A percentile compares a stretch with the other conserved stretches of the same genome.
Conservation (phyloP, 169 alveolate genomes). For the Amoebophrya sp. region DNA sequence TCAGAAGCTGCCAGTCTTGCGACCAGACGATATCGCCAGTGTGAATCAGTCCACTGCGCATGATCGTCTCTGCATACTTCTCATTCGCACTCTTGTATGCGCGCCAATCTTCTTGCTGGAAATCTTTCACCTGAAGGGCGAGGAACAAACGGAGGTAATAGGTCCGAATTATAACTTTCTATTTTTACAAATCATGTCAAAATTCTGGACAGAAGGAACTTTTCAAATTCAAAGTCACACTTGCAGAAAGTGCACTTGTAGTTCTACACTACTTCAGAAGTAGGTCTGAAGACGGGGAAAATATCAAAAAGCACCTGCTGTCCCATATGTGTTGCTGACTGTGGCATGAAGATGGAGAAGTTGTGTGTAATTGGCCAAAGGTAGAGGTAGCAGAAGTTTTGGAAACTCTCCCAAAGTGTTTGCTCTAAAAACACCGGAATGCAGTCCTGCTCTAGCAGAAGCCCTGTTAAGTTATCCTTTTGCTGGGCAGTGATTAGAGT, state of each 20-base stretch:
- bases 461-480: not conserved
- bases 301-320: no score
- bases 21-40: not conserved
- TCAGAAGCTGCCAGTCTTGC: constrained; percentile 47
- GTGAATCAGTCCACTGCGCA: not conserved
- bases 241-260: no score
- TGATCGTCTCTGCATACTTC: not conserved
- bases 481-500: no score
- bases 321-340: not conserved
- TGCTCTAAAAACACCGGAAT: not conserved
- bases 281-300: no score
- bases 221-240: no score
- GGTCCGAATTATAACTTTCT: no score
- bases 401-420: not conserved
- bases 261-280: no score
- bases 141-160: no score
- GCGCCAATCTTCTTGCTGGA: not conserved
- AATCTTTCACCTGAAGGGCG: not conserved
- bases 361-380: not conserved
- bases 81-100: not conserved
- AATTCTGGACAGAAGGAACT: no score
- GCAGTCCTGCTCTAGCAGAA: not conserved
- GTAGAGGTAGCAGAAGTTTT: not conserved
- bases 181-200: no score
- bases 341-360: not conserved